These are phyloP conservation scores for Aaosphaeria arxii DNA, from an alignment of 2,329 filamentous ascomycete species.

Conservation along the genomic window DNA sequence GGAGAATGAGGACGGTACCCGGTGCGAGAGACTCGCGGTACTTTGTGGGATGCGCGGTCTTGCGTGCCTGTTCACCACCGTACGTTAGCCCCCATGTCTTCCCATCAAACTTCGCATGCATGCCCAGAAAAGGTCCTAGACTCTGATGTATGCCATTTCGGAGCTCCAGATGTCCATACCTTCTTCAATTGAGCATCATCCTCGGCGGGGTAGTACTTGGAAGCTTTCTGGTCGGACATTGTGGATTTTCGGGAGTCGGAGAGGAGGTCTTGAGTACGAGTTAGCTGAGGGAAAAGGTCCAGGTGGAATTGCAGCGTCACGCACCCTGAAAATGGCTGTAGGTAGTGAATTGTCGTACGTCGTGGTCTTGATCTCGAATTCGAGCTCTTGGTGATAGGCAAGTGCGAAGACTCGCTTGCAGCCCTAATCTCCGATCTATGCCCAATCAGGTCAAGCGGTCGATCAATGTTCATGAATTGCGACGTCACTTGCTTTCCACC, in stretches of 20 bases:
- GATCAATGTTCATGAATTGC: background rate
- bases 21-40: slow-evolving; percentile 86
- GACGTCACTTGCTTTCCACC: no score
- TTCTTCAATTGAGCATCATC: slow-evolving; percentile 87
- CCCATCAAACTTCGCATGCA: no score
- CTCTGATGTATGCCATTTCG: no score
- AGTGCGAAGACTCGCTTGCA: background rate
- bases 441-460: background rate
- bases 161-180: slow-evolving; percentile 58
- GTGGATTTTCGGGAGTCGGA: background rate
- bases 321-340: background rate
- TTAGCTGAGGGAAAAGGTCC: background rate
- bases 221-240: slow-evolving; percentile 67
- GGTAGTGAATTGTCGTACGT: background rate
- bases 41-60: slow-evolving; percentile 83
- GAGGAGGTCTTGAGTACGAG: background rate
- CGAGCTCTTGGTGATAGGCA: background rate
- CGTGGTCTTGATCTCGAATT: background rate
- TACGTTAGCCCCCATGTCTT: no score
- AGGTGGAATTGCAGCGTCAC: no score
- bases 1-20: slow-evolving; percentile 94
- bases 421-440: background rate
- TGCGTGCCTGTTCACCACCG: slow-evolving; percentile 69
- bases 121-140: no score
- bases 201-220: slow-evolving; percentile 97